Base-by-base conservation (phyloP, 192 early-diverging fungal genomes). In the Globomyces pollinis-pini region DNA sequence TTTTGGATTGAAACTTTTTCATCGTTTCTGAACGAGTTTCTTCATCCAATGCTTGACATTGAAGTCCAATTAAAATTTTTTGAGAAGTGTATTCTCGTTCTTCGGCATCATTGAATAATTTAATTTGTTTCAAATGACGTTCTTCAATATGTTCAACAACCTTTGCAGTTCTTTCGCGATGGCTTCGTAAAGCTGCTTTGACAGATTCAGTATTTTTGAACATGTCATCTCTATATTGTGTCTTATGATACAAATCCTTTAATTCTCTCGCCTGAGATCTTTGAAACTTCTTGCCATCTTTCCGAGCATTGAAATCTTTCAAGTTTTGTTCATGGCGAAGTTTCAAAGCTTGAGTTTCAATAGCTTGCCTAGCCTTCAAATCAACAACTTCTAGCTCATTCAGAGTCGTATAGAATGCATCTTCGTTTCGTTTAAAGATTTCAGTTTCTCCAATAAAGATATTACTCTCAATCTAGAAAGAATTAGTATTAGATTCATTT, bases 1-100 rank as follows among this genome's bases (percentile, higher is more conserved):
- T 20, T 38, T 62, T 62, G 36, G 59, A 58, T n/a, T 38, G 67
- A 50, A 64, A 64, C 51, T 60, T 65, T 50, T 64, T 64, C 6
- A 36, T 13, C 24, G 57, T 56, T 11, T 42, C 52, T 18, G 29
- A 43, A 5, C 59, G 58, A 5, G 51, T 34, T 38, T 65, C 64
- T 57, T 47, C 57, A 45, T 65, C 64, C 49, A 66, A 20, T 13
- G 33, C 32, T 49, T 41, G 21, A 39, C 38, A 51, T 20, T 68
- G 62, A 36, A 68, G 35, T 23, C 64, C 59, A 26, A 57, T 16
- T 3, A 68, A 38, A 16, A 45, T 16, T 28, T 64, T 69, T 2
- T 70, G 42, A 4, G 26, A 29, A 8, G 23, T 36, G 34, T 55
- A n/a, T 11, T 42, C 36, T 12, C 68, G 58, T 41, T 70, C 65